phyloP scores from a whole-genome alignment of 2,329 filamentous ascomycete species.

The Sarocladium brachiariae region DNA sequence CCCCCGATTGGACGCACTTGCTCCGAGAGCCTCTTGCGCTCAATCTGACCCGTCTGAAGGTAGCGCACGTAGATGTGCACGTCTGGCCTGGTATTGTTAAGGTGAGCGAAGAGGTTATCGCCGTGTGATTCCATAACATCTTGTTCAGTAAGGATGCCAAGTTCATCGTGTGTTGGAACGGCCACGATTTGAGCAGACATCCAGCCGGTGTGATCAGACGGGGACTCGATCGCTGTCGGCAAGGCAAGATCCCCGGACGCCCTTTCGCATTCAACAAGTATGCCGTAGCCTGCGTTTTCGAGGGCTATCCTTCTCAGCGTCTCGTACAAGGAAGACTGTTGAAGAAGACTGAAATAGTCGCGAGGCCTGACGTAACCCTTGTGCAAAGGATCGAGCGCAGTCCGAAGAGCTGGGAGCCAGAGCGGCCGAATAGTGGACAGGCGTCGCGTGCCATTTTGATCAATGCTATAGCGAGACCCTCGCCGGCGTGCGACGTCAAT shows the following conservation, averaged over 20 bases:
- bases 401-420: slow-evolving; percentile 12
- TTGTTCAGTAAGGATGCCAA: slow-evolving; percentile 10
- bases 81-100: slow-evolving; percentile 10
- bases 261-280: slow-evolving; percentile 12
- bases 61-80: slow-evolving; percentile 12
- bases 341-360: slow-evolving; percentile 11
- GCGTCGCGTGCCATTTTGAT: slow-evolving; percentile 9
- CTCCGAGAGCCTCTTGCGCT: slow-evolving; percentile 10
- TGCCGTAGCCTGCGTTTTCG: slow-evolving; percentile 11
- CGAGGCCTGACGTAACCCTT: slow-evolving; percentile 12
- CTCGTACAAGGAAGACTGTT: slow-evolving; percentile 11
- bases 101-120: slow-evolving; percentile 7
- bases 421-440: slow-evolving; percentile 11
- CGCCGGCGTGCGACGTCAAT: slow-evolving; percentile 11
- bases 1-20: slow-evolving; percentile 10
- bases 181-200: slow-evolving; percentile 13
- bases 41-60: slow-evolving; percentile 10
- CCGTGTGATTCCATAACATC: slow-evolving; percentile 8
- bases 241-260: slow-evolving; percentile 11
- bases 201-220: slow-evolving; percentile 12
- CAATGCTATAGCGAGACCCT: slow-evolving; percentile 10
- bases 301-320: slow-evolving; percentile 8
- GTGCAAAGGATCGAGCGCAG: slow-evolving; percentile 11
- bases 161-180: slow-evolving; percentile 12
- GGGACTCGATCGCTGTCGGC: slow-evolving; percentile 12